phyloP scores from a whole-genome alignment of 768 basidiomycete genomes.

The Boletus sp. region DNA sequence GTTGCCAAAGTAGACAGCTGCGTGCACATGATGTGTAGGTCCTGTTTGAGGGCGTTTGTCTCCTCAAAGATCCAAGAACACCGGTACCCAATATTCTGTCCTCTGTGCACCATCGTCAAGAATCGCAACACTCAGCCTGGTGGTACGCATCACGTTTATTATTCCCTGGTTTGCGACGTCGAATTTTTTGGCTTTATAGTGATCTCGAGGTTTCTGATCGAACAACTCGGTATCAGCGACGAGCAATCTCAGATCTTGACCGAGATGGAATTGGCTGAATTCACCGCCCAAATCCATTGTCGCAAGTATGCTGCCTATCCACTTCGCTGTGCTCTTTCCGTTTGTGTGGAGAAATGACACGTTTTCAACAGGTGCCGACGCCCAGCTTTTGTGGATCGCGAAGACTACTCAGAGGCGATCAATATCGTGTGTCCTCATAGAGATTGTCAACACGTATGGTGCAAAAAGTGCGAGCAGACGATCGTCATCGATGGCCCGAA shows the following conservation, averaged over 20 bases:
- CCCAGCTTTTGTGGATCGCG: constrained; percentile 47
- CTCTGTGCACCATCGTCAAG: constrained; percentile 42
- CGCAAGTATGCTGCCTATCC: constrained; percentile 38
- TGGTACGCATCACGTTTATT: constrained; percentile 24
- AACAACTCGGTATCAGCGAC: constrained; percentile 44
- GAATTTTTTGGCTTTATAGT: constrained; percentile 25
- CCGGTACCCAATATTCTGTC: constrained; percentile 60
- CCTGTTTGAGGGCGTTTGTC: constrained; percentile 46
- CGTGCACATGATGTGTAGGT: constrained; percentile 50
- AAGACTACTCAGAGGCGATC: constrained; percentile 39
- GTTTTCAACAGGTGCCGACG: constrained; percentile 42
- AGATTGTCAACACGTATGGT: constrained; percentile 53
- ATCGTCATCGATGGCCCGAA: constrained; percentile 33
- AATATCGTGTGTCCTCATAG: constrained; percentile 49
- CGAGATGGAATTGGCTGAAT: constrained; percentile 45
- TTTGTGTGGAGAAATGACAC: not conserved
- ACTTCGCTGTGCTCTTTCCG: not conserved
- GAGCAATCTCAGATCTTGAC: constrained; percentile 39
- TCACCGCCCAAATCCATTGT: constrained; percentile 47
- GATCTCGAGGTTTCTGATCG: constrained; percentile 39
- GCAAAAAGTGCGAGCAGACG: constrained; percentile 53
- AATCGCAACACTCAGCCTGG: constrained; percentile 24
- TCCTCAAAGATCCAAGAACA: constrained; percentile 46
- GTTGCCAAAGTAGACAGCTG: constrained; percentile 45
- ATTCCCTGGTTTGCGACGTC: not conserved